Conservation (phyloP, 1,139 yeast species). For the Diutina scorzettiae region DNA sequence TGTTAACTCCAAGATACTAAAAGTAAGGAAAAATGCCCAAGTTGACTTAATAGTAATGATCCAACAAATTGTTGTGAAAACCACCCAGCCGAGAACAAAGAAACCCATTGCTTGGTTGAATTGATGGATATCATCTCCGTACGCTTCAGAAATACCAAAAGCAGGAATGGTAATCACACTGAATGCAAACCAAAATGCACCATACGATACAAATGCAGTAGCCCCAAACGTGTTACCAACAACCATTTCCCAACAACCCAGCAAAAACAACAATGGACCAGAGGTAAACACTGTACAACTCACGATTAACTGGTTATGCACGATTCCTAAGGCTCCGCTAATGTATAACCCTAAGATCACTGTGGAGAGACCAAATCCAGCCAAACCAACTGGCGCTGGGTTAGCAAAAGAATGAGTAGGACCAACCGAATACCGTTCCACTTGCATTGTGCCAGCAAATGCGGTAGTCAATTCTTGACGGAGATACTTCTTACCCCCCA, state of each 20-base stretch:
- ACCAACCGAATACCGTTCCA: constrained; percentile 8
- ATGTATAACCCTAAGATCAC: constrained; percentile 10
- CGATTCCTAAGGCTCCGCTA: background rate
- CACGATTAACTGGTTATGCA: background rate
- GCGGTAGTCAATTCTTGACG: constrained; percentile 11
- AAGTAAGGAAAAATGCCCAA: constrained; percentile 24
- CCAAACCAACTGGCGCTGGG: constrained; percentile 11
- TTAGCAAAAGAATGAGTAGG: constrained; percentile 9
- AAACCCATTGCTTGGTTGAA: constrained; percentile 25
- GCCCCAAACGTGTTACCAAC: constrained; percentile 25
- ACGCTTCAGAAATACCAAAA: constrained; percentile 22
- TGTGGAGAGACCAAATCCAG: constrained; percentile 10
- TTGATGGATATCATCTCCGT: constrained; percentile 16
- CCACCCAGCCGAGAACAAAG: constrained; percentile 33
- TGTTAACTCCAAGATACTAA: constrained; percentile 25
- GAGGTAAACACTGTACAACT: background rate
- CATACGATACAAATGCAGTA: constrained; percentile 24
- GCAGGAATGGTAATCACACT: constrained; percentile 20
- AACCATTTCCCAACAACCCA: background rate
- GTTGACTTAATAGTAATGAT: constrained; percentile 33
- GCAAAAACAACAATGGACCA: background rate
- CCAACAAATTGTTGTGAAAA: constrained; percentile 29
- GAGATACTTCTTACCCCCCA: constrained; percentile 9
- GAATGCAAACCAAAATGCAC: constrained; percentile 28
- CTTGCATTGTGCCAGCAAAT: constrained; percentile 10